Evolutionary conservation across 129 eudicot species (phyloP).

Genomic region (Lactuca saligna): DNA sequence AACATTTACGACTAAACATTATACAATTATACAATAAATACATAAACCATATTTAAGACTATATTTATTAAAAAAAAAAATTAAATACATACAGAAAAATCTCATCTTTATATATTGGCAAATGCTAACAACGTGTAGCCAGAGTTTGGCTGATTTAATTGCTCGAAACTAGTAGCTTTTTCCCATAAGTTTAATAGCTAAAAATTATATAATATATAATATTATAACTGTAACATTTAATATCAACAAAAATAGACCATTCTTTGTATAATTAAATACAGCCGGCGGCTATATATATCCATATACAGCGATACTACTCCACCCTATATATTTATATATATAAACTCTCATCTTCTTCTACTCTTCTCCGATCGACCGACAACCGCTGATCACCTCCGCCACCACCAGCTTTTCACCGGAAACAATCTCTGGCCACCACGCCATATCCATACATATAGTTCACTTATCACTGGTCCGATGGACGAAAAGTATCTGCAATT

Average conservation of each 20-base stretch:
- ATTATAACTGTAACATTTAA: background rate
- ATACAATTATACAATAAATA: no score
- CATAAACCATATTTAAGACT: no score
- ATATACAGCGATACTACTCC: background rate
- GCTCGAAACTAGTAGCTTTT: background rate
- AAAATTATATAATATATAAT: no score
- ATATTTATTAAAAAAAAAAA: no score
- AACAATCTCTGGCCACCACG: conserved; percentile 1
- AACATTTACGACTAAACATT: no score
- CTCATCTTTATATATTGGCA: no score
- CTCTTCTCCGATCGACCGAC: background rate
- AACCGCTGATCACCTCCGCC: conserved; percentile 3
- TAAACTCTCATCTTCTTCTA: background rate
- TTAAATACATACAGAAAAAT: no score
- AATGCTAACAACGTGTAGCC: background rate
- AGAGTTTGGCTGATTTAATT: background rate
- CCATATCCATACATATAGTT: background rate
- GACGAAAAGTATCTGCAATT: conserved; percentile 36
- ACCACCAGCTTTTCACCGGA: conserved; percentile 9
- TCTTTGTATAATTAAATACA: background rate
- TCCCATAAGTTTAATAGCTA: background rate
- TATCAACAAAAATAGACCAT: background rate
- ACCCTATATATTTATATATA: background rate
- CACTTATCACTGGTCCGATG: conserved; percentile 9
- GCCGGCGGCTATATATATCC: conserved; percentile 12